phyloP scores from a whole-genome alignment of 2,329 filamentous ascomycete genomes.

The Sodiomyces alkalinus region DNA sequence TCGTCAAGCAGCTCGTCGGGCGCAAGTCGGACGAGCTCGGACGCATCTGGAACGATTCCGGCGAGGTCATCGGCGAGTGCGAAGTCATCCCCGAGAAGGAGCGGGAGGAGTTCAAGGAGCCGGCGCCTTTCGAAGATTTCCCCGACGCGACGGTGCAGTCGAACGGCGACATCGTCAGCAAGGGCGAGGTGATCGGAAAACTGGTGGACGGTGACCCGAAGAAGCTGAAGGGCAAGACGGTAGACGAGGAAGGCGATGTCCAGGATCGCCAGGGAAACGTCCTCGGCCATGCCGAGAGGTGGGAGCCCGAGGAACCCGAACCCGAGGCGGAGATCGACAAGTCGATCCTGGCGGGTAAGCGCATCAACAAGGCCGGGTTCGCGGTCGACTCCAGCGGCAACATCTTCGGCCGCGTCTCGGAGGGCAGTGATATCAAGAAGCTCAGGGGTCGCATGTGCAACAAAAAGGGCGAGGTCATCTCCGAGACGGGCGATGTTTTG shows the following conservation, averaged over 20 bases:
- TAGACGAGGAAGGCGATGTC: constrained; percentile 56
- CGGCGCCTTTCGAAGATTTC: constrained; percentile 42
- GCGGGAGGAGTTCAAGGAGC: constrained; percentile 29
- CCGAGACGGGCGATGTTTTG: constrained; percentile 56
- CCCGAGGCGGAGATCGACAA: constrained; percentile 36
- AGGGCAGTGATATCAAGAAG: constrained; percentile 48
- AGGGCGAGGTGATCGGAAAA: constrained; percentile 41
- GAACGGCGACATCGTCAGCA: constrained; percentile 35
- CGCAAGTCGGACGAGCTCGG: constrained; percentile 50
- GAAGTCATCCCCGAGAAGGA: constrained; percentile 46
- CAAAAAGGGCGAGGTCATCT: constrained; percentile 55
- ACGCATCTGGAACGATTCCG: constrained; percentile 55
- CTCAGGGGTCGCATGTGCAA: constrained; percentile 56
- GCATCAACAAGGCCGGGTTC: constrained; percentile 56
- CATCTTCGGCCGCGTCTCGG: constrained; percentile 50
- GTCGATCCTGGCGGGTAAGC: constrained; percentile 52
- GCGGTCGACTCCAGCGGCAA: constrained; percentile 37
- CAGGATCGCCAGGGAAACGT: constrained; percentile 52
- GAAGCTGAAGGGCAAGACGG: constrained; percentile 46
- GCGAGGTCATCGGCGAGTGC: constrained; percentile 50
- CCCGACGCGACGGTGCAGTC: constrained; percentile 36
- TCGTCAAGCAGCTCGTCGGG: constrained; percentile 46
- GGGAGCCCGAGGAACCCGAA: constrained; percentile 34
- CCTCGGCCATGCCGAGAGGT: constrained; percentile 53
- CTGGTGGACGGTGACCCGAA: constrained; percentile 49